phyloP scores from a whole-genome alignment of 2,329 filamentous ascomycete species.

The Aspergillus sp. region DNA sequence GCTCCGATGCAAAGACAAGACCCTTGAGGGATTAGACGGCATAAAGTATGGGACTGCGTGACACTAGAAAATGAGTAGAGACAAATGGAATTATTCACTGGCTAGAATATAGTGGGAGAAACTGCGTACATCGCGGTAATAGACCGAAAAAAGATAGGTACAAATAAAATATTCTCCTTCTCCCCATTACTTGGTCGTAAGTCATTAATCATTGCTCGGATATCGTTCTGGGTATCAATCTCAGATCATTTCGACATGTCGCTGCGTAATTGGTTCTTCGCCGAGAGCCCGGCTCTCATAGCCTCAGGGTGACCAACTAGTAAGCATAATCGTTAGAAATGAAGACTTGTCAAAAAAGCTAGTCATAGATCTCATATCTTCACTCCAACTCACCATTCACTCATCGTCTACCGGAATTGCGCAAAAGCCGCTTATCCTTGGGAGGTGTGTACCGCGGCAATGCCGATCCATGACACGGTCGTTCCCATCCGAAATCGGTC shows the following conservation, averaged over 20 bases:
- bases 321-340: too few species aligned
- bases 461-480: not conserved
- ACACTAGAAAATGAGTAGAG: slow-evolving; percentile 52
- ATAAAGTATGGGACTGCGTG: too few species aligned
- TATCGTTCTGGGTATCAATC: not conserved
- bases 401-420: not conserved
- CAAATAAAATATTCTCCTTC: not conserved
- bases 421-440: not conserved
- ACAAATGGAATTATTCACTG: too few species aligned
- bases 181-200: not conserved
- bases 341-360: too few species aligned
- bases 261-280: too few species aligned
- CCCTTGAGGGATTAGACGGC: too few species aligned
- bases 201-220: not conserved
- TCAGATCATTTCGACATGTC: not conserved
- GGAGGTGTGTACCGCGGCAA: slow-evolving; percentile 17
- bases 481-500: slow-evolving; percentile 23
- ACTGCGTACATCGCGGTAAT: too few species aligned
- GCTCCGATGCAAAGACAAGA: slow-evolving; percentile 41
- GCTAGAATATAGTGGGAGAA: too few species aligned
- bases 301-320: too few species aligned
- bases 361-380: not conserved
- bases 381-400: not conserved
- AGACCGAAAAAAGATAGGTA: not conserved
- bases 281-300: too few species aligned